phyloP scores from a whole-genome alignment of 305 asterid genomes.

The Solanum hybrid region DNA sequence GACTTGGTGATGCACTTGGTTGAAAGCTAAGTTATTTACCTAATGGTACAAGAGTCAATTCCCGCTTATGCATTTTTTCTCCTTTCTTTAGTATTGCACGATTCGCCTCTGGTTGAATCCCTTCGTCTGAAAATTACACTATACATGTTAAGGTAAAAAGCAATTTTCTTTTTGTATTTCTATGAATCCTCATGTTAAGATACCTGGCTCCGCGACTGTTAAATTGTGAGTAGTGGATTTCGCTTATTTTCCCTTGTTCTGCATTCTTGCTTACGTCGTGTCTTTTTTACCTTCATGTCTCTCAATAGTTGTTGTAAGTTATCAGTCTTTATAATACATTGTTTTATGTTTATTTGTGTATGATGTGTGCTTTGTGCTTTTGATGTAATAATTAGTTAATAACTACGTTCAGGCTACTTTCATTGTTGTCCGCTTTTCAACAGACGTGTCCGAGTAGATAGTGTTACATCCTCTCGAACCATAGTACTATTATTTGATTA shows the following conservation, averaged over 20 bases:
- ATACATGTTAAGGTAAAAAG: background rate
- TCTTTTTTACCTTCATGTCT: background rate
- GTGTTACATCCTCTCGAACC: background rate
- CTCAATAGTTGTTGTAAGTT: background rate
- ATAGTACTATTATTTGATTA: background rate
- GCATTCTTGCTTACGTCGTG: slow-evolving; percentile 6
- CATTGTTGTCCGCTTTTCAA: background rate
- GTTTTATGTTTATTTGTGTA: background rate
- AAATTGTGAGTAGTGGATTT: slow-evolving; percentile 8
- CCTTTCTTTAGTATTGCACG: background rate
- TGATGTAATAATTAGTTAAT: background rate
- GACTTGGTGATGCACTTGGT: background rate
- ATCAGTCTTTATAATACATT: background rate
- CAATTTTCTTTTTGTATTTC: background rate
- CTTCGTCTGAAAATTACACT: background rate
- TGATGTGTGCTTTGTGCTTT: background rate
- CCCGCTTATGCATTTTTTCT: background rate
- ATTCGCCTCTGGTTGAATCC: background rate
- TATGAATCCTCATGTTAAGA: background rate
- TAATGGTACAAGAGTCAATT: background rate
- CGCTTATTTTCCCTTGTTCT: slow-evolving; percentile 13
- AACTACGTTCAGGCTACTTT: background rate
- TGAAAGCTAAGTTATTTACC: background rate
- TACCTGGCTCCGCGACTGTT: background rate
- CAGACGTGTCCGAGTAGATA: background rate